Evolutionary conservation across 2,329 filamentous ascomycete genomes (phyloP).

Genomic region (Ophiostoma quercus): DNA sequence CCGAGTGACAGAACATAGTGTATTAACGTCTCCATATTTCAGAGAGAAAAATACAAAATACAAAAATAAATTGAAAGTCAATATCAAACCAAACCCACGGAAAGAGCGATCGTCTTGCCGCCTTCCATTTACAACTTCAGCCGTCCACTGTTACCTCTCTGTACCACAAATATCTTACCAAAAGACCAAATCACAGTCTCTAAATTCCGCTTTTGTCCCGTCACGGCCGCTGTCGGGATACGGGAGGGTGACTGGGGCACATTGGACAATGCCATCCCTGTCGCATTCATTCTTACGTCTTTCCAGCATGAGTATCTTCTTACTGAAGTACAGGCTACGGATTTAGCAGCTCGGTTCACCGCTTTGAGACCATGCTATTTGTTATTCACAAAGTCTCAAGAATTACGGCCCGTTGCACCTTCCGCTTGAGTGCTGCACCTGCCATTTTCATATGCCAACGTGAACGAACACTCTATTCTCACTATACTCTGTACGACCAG

Average conservation of each 20-base stretch:
- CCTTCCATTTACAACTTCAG: not conserved
- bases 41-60: not conserved
- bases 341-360: not conserved
- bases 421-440: not conserved
- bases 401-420: not conserved
- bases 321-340: not conserved
- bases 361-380: not conserved
- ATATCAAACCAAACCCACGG: not conserved
- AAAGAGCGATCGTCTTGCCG: conserved; percentile 1
- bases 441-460: not conserved
- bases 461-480: no score
- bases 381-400: no score
- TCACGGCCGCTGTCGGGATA: conserved; percentile 7
- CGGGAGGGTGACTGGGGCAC: not conserved
- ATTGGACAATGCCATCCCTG: not conserved
- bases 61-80: not conserved
- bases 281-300: no score
- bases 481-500: no score
- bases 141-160: not conserved
- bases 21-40: no score
- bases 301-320: no score
- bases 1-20: not conserved
- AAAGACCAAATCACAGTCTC: no score
- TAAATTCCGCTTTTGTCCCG: not conserved
- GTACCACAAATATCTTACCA: no score